Base-by-base conservation (phyloP, 73 alveolate species). In the Paraurostyla sp. region DNA sequence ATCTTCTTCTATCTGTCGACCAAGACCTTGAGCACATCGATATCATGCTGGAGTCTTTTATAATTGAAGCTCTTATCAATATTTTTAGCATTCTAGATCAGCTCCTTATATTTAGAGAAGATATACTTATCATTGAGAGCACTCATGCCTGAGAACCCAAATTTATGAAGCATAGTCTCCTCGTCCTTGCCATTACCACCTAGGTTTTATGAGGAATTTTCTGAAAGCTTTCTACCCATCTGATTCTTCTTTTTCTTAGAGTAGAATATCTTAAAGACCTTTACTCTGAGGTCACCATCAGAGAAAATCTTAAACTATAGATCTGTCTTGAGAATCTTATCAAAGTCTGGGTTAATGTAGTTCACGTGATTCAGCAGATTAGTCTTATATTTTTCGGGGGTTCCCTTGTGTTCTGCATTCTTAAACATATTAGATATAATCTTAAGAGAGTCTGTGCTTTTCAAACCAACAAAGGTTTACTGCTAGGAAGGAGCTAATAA, bases 101-200 rank as follows among this genome's bases (percentile, higher is more conserved):
- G 58, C 43, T 78, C 89, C 41, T 52, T 36, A 27, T 78, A 78
- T 41, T 78, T 78, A 22, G 6, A 29, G 41, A 78, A 78, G 20
- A 54, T 58, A 54, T 54, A 52, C 50, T 78, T 54, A 52, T 78
- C 89, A 54, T 78, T 78, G 9, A 78, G 58, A 41, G 89, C 89
- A 29, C 78, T 52, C 76, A 78, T 50, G 1, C 80, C 78, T 36
- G 80, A 43, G 7, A 78, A 54, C 45, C 89, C 89, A 29, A 52
- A 40, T 35, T 78, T 78, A 52, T 78, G 78, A 1, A 78, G 58
- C 89, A 78, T 52, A 25, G 89, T 78, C 58, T 78, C 89, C 80
- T 78, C 89, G 33, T 78, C 89, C 46, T 54, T 78, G 11, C 65
- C 78, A 51, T 78, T 51, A 3, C 75, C 69, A 23, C 80, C 80